These are phyloP conservation scores for Corchorus olitorius DNA, from an alignment of 345 rosid genomes.

Conservation along the genomic window DNA sequence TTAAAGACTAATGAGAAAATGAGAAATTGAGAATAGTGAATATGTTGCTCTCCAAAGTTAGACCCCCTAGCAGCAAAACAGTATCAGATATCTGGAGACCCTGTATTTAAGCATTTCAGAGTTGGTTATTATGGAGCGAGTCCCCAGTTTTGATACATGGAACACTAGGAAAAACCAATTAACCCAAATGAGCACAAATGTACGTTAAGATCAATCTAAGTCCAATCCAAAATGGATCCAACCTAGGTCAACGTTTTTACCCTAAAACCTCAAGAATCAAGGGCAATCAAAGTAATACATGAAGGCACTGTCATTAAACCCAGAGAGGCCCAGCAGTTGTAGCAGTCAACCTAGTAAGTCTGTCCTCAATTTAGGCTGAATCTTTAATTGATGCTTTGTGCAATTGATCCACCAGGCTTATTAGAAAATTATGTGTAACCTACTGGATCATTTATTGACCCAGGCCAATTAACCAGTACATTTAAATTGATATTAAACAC, in stretches of 20 bases:
- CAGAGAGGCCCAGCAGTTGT: too few relatives aligned
- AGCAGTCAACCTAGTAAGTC: neutral
- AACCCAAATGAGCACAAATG: neutral
- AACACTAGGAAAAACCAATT: too few relatives aligned
- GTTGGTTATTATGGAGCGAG: neutral
- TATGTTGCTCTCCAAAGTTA: neutral
- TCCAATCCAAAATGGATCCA: neutral
- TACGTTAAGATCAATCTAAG: neutral
- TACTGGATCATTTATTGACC: too few relatives aligned
- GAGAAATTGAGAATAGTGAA: neutral
- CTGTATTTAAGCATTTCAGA: conserved; percentile 6
- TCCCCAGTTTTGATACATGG: neutral
- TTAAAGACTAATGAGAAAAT: neutral
- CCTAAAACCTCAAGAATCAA: neutral
- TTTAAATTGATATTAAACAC: neutral
- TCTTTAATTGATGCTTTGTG: neutral
- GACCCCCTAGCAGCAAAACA: too few relatives aligned
- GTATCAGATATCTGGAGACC: neutral
- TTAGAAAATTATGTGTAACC: too few relatives aligned
- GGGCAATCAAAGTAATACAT: neutral
- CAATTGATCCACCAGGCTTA: neutral
- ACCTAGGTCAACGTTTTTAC: neutral
- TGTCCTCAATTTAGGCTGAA: neutral
- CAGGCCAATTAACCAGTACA: too few relatives aligned
- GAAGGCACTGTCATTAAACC: too few relatives aligned